phyloP scores from a whole-genome alignment of 2,329 filamentous ascomycete species.

The Ascochyta viciae-villosae region DNA sequence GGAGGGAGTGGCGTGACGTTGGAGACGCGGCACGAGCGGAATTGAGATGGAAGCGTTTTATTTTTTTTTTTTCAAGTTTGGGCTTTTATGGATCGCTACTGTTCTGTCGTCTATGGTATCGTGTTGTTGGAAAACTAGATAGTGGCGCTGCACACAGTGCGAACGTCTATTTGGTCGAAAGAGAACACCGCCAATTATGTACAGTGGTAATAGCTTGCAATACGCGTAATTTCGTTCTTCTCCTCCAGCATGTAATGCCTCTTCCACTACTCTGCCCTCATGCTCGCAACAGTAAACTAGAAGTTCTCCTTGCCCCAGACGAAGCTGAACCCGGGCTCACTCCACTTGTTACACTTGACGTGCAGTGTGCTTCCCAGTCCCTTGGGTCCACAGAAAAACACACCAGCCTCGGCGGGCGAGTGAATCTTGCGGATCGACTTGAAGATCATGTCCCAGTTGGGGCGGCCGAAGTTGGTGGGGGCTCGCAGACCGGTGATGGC shows the following conservation, averaged over 20 bases:
- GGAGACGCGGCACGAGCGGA: background rate
- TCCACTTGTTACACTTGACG: constrained; percentile 87
- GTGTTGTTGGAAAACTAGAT: background rate
- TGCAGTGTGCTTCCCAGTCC: constrained; percentile 77
- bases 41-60: background rate
- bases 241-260: background rate
- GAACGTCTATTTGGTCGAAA: background rate
- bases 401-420: constrained; percentile 51
- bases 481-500: constrained; percentile 82
- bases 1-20: constrained; percentile 2
- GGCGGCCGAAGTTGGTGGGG: constrained; percentile 84
- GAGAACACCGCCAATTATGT: constrained; percentile 12
- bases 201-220: constrained; percentile 11
- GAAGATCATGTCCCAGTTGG: constrained; percentile 93
- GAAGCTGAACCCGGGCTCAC: constrained; percentile 75
- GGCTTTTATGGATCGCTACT: no score
- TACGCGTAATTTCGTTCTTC: constrained; percentile 2
- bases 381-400: constrained; percentile 84
- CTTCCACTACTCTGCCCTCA: background rate
- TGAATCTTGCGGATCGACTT: constrained; percentile 78
- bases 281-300: constrained; percentile 45
- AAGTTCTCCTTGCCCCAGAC: constrained; percentile 76
- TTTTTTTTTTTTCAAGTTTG: background rate
- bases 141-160: constrained; percentile 9
- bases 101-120: constrained; percentile 9